Evolutionary conservation across 2,329 filamentous ascomycete species (phyloP).

Genomic region (Fusarium chaquense): DNA sequence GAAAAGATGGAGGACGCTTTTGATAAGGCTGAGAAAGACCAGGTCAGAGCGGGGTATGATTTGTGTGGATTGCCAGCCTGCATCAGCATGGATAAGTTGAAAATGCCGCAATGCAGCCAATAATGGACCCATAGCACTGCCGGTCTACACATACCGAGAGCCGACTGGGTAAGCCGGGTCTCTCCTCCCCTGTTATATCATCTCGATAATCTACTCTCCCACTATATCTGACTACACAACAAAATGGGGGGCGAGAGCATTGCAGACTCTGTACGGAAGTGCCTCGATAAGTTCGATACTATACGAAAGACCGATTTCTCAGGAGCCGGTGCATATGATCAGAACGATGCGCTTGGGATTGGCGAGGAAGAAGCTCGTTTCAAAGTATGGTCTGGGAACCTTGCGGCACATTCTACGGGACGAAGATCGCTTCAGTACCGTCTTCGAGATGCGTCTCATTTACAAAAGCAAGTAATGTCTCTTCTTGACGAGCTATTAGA

Average conservation of each 20-base stretch:
- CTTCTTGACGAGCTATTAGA: not conserved
- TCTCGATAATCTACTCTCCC: not conserved
- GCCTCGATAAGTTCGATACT: not conserved
- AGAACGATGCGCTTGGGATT: fast-evolving
- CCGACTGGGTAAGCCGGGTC: not conserved
- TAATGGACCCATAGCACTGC: not conserved
- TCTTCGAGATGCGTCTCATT: constrained; percentile 25
- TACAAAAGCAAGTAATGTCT: not conserved
- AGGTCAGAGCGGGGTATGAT: not conserved
- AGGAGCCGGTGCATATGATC: fast-evolving
- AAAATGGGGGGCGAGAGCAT: not conserved
- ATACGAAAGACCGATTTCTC: fast-evolving
- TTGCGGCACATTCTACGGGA: constrained; percentile 8
- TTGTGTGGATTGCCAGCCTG: not conserved
- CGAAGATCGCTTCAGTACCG: constrained; percentile 6
- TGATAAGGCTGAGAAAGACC: not conserved
- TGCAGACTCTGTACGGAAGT: not conserved
- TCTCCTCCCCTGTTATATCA: not conserved
- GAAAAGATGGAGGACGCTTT: not conserved
- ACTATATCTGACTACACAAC: not conserved
- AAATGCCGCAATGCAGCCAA: not conserved
- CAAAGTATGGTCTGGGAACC: constrained; percentile 26
- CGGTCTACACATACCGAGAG: not conserved
- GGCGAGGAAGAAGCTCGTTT: constrained; percentile 15
- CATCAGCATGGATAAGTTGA: too few species aligned